phyloP scores from a whole-genome alignment of 352 stramenopile genomes.

The Albugo laibachii region DNA sequence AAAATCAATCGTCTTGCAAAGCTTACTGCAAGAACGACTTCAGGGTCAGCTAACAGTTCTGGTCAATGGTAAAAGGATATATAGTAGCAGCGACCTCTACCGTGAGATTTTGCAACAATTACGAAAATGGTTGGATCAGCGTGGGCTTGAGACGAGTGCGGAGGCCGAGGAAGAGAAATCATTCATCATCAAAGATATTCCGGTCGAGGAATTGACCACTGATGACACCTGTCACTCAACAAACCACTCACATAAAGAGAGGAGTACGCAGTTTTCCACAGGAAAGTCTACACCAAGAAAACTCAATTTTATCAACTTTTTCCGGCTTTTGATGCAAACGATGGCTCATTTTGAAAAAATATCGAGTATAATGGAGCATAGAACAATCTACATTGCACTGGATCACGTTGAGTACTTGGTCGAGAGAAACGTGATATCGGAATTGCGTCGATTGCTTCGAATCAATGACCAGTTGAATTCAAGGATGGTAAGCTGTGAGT shows the following conservation, averaged over 20 bases:
- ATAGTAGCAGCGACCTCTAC: conserved; percentile 43
- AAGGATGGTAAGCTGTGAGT: conserved; percentile 29
- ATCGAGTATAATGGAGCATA: too few relatives aligned
- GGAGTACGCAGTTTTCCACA: too few relatives aligned
- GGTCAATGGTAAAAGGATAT: conserved; percentile 52
- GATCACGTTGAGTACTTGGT: background rate
- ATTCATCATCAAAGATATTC: background rate
- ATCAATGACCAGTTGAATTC: conserved; percentile 49
- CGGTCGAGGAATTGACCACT: background rate
- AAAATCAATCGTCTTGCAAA: conserved; percentile 37
- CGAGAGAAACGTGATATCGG: background rate
- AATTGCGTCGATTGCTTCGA: conserved; percentile 14
- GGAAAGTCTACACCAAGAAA: too few relatives aligned
- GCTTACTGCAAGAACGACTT: conserved; percentile 4
- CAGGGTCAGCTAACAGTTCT: conserved; percentile 18
- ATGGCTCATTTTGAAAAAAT: too few relatives aligned
- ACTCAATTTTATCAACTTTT: too few relatives aligned
- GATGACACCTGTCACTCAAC: too few relatives aligned
- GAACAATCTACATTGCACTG: background rate
- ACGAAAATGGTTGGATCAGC: conserved; percentile 2
- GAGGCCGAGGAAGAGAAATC: background rate
- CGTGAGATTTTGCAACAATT: conserved; percentile 48
- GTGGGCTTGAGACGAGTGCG: conserved; percentile 4
- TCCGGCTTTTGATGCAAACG: too few relatives aligned
- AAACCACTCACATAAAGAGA: too few relatives aligned